These are phyloP conservation scores for Fusarium mangiferae DNA, from an alignment of 2,329 filamentous ascomycete species.

Conservation along the genomic window DNA sequence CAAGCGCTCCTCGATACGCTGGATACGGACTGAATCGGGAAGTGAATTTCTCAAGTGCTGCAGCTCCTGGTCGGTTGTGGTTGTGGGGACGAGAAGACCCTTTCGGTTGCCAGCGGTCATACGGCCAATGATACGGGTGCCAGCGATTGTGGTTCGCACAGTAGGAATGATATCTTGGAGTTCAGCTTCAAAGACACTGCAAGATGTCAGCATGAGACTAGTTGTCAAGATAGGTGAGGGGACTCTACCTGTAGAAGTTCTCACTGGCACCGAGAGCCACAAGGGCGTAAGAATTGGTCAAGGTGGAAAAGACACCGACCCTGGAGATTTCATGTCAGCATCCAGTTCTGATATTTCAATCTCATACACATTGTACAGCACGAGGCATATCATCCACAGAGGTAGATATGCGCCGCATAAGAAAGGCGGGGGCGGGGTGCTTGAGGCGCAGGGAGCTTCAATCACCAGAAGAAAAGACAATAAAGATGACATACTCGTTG, in stretches of 20 bases:
- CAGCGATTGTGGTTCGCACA: slow-evolving; percentile 94
- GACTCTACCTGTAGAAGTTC: slow-evolving; percentile 89
- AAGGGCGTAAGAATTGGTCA: slow-evolving; percentile 97
- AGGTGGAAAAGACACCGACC: slow-evolving; percentile 94
- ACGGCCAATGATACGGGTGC: slow-evolving; percentile 94
- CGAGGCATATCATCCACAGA: background rate
- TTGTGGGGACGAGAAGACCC: slow-evolving; percentile 94
- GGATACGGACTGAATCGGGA: slow-evolving; percentile 91
- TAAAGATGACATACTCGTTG: slow-evolving; percentile 75
- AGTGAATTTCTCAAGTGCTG: slow-evolving; percentile 96
- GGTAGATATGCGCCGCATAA: background rate
- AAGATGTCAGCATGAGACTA: background rate
- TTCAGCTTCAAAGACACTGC: slow-evolving; percentile 94
- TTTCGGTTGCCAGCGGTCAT: slow-evolving; percentile 97
- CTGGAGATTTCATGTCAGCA: slow-evolving; percentile 57
- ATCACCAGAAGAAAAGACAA: background rate
- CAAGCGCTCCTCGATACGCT: slow-evolving; percentile 96
- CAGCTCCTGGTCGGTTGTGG: slow-evolving; percentile 96
- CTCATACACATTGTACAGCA: background rate
- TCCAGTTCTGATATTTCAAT: background rate
- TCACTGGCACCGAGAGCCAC: slow-evolving; percentile 95
- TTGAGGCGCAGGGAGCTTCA: slow-evolving; percentile 19
- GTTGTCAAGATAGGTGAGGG: background rate
- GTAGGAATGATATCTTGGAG: slow-evolving; percentile 97
- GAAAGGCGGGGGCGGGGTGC: slow-evolving; percentile 44